A percentile compares a stretch with the other conserved stretches of the same genome.
Evolutionary conservation across 192 early-diverging fungal genomes (phyloP).

Genomic region (Linnemannia schmuckeri): DNA sequence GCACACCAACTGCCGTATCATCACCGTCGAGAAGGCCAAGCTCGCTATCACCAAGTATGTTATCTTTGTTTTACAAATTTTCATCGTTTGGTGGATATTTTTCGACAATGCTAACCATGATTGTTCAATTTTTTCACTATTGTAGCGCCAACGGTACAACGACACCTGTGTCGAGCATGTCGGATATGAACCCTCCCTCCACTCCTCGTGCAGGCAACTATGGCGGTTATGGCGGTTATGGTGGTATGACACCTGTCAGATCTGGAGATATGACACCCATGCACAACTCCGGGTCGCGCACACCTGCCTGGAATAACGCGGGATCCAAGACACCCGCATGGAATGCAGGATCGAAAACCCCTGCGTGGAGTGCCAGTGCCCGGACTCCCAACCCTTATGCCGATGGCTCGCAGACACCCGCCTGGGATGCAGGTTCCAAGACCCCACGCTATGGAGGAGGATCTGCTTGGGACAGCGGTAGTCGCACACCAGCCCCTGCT

Average conservation of each 20-base stretch:
- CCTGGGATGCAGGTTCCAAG: slow-evolving; percentile 66
- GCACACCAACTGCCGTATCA: slow-evolving; percentile 87
- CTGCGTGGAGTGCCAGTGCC: slow-evolving; percentile 52
- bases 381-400: slow-evolving; percentile 68
- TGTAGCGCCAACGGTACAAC: slow-evolving; percentile 48
- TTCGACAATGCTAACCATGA: neutral
- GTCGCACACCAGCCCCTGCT: slow-evolving; percentile 66
- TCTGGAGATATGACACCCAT: slow-evolving; percentile 51
- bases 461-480: slow-evolving; percentile 59
- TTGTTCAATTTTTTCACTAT: neutral
- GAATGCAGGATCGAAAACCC: slow-evolving; percentile 69
- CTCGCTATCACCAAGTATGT: slow-evolving; percentile 74
- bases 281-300: slow-evolving; percentile 61
- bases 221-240: slow-evolving; percentile 68
- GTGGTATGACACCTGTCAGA: slow-evolving; percentile 62
- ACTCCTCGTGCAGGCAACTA: slow-evolving; percentile 69
- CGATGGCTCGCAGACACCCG: slow-evolving; percentile 63
- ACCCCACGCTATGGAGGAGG: slow-evolving; percentile 62
- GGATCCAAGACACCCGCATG: slow-evolving; percentile 70
- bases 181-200: slow-evolving; percentile 63
- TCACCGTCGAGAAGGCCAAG: slow-evolving; percentile 85
- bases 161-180: slow-evolving; percentile 56
- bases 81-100: neutral
- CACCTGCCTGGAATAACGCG: slow-evolving; percentile 79
- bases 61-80: neutral